These are phyloP conservation scores for Blattamonas nauphoetae DNA, from an alignment of 78 protist genomes.

Conservation along the genomic window DNA sequence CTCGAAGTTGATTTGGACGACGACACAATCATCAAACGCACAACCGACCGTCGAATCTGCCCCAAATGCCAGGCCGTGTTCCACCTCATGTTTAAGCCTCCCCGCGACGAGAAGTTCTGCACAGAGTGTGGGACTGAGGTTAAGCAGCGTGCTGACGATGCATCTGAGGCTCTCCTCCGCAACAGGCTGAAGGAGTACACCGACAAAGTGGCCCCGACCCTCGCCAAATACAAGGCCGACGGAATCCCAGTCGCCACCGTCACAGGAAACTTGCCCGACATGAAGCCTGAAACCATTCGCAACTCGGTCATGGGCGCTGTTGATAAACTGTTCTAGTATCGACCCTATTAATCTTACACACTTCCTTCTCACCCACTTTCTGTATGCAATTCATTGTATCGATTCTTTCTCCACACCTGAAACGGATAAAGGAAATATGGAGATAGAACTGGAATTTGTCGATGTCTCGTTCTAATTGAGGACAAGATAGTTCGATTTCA, in stretches of 20 bases:
- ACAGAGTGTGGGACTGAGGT: background rate
- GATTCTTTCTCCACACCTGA: too few species aligned
- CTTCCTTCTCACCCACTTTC: too few species aligned
- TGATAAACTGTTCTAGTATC: background rate
- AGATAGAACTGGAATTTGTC: too few species aligned
- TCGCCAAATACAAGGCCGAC: background rate
- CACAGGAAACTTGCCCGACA: background rate
- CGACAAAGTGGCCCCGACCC: background rate
- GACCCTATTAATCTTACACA: too few species aligned
- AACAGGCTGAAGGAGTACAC: background rate
- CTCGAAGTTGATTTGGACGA: slow-evolving; percentile 11
- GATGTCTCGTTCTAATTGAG: too few species aligned
- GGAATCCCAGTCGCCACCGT: background rate
- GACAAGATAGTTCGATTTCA: too few species aligned
- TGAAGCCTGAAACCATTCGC: background rate
- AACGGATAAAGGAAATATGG: too few species aligned
- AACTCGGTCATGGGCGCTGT: background rate
- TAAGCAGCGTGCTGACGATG: slow-evolving; percentile 10
- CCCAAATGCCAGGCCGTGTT: slow-evolving; percentile 11
- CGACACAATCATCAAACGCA: background rate
- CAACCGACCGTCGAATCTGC: slow-evolving; percentile 7
- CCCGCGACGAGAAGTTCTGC: slow-evolving; percentile 8
- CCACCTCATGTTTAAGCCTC: background rate
- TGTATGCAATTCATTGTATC: too few species aligned
- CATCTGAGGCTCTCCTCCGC: background rate